phyloP scores from a whole-genome alignment of 2,329 filamentous ascomycete genomes.

The Knoxdaviesia proteae region DNA sequence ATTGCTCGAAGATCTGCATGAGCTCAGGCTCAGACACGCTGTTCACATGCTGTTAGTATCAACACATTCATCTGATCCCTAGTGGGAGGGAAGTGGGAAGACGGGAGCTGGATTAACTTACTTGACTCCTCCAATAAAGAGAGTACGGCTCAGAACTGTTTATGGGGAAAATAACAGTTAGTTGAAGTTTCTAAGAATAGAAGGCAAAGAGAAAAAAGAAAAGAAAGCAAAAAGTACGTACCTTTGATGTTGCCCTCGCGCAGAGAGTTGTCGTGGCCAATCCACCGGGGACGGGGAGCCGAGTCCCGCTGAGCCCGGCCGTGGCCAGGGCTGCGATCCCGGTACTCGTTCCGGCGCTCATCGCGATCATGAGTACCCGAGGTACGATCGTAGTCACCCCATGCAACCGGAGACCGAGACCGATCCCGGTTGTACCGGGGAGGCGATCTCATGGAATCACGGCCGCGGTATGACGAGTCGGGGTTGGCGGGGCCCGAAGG shows the following conservation, averaged over 20 bases:
- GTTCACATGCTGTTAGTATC: constrained; percentile 10
- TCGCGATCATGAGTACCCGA: constrained; percentile 33
- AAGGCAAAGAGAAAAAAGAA: too few relatives aligned
- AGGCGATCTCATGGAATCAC: constrained; percentile 34
- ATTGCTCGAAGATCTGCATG: constrained; percentile 57
- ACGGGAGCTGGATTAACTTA: constrained; percentile 25
- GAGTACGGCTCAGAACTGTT: constrained; percentile 65
- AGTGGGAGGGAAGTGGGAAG: not conserved
- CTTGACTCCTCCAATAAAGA: constrained; percentile 92
- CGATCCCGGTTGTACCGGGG: constrained; percentile 33
- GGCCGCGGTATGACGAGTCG: not conserved
- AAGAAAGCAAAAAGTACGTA: not conserved
- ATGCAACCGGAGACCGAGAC: constrained; percentile 34
- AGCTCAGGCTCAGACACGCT: constrained; percentile 66
- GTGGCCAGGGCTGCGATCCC: constrained; percentile 33
- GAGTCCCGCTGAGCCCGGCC: constrained; percentile 12
- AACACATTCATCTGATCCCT: constrained; percentile 2
- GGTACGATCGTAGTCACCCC: constrained; percentile 44
- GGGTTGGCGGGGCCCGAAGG: too few relatives aligned
- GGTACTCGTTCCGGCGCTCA: constrained; percentile 45
- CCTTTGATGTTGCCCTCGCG: constrained; percentile 58
- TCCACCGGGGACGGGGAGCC: constrained; percentile 21
- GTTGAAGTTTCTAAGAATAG: too few relatives aligned
- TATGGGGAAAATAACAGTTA: too few relatives aligned
- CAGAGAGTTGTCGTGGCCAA: constrained; percentile 59